Conservation (phyloP, 2,329 filamentous ascomycete species). For the Scorias spongiosa region DNA sequence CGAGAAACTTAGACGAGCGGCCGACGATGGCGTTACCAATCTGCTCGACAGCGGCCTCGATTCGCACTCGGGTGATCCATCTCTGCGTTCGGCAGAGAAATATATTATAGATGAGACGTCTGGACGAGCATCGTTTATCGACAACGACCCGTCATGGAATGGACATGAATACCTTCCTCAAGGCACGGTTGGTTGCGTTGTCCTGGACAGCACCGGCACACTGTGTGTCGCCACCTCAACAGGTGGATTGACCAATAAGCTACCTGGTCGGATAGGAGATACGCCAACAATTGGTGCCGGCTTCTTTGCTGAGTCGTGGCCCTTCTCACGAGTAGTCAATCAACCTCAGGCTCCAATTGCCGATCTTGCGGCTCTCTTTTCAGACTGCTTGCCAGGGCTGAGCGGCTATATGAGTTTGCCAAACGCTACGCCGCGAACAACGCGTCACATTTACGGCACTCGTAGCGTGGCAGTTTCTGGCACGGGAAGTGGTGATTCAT, state of each 20-base stretch:
- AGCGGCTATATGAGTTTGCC: conserved; percentile 7
- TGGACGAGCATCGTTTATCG: background rate
- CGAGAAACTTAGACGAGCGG: conserved; percentile 28
- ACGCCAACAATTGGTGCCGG: conserved; percentile 72
- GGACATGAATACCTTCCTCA: conserved; percentile 56
- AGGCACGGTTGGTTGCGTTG: conserved; percentile 73
- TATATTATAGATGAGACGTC: background rate
- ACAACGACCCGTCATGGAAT: conserved; percentile 37
- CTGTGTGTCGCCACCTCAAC: conserved; percentile 52
- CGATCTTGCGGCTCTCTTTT: conserved; percentile 2
- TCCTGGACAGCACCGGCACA: conserved; percentile 59
- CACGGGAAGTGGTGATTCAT: conserved; percentile 71
- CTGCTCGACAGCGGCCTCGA: background rate
- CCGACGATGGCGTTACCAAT: conserved; percentile 10
- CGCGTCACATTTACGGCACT: conserved; percentile 5
- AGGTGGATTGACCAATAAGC: conserved; percentile 77
- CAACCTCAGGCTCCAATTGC: background rate
- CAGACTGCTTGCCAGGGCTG: conserved; percentile 12
- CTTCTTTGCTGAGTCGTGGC: conserved; percentile 82
- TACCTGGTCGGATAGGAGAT: conserved; percentile 71
- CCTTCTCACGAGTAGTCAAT: background rate
- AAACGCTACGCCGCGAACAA: background rate
- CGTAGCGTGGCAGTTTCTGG: conserved; percentile 19
- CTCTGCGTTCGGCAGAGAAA: background rate
- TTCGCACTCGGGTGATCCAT: background rate